phyloP scores from a whole-genome alignment of 169 alveolate species.

The Cryptosporidium baileyi region DNA sequence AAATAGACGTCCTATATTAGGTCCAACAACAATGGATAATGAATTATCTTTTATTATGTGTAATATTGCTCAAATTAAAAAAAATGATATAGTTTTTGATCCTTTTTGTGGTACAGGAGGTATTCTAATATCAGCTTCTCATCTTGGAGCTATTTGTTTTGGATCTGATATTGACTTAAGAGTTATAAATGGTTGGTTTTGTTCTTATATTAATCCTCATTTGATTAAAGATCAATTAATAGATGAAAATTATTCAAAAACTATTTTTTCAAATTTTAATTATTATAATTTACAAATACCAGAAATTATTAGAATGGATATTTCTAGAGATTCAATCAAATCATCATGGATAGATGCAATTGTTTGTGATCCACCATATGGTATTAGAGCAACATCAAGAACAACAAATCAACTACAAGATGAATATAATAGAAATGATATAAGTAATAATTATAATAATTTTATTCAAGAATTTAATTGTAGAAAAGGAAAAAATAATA shows the following conservation, averaged over 20 bases:
- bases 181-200: slow-evolving; percentile 86
- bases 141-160: slow-evolving; percentile 87
- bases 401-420: slow-evolving; percentile 52
- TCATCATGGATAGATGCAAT: slow-evolving; percentile 91
- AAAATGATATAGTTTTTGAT: slow-evolving; percentile 86
- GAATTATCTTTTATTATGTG: slow-evolving; percentile 96
- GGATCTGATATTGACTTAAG: slow-evolving; percentile 96
- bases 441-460: background rate
- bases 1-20: slow-evolving; percentile 92
- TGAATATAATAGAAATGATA: background rate
- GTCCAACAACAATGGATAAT: slow-evolving; percentile 97
- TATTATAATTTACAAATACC: slow-evolving; percentile 86
- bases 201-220: slow-evolving; percentile 82
- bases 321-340: slow-evolving; percentile 52
- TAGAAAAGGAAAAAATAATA: background rate
- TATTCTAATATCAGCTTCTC: slow-evolving; percentile 88
- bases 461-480: slow-evolving; percentile 4
- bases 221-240: slow-evolving; percentile 71
- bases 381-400: slow-evolving; percentile 87
- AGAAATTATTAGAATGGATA: slow-evolving; percentile 77
- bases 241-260: slow-evolving; percentile 71
- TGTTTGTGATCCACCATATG: slow-evolving; percentile 98
- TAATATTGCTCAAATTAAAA: slow-evolving; percentile 82
- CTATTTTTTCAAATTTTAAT: slow-evolving; percentile 85
- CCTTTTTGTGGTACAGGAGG: slow-evolving; percentile 99